Evolutionary conservation across 139 green algal genomes (phyloP).

Genomic region (Chlorella vulgaris): DNA sequence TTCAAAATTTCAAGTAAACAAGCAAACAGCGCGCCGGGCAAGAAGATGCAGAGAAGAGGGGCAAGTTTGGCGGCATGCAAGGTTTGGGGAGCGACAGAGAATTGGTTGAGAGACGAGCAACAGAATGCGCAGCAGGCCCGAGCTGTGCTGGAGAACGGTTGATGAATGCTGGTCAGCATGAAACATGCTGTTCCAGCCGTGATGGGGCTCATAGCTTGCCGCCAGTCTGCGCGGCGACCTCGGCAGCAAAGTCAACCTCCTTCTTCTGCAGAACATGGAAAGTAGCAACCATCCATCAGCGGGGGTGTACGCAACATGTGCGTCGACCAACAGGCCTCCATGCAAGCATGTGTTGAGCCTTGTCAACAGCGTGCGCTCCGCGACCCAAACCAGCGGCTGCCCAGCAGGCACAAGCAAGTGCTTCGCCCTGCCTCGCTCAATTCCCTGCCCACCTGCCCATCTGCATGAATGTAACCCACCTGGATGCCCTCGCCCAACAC

Average conservation of each 20-base stretch:
- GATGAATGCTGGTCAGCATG: no score
- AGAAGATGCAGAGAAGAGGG: background rate
- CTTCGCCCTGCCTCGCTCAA: background rate
- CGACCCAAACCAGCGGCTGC: background rate
- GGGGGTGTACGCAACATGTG: background rate
- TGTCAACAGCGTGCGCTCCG: no score
- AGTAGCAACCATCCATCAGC: background rate
- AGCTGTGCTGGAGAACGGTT: no score
- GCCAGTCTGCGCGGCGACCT: constrained; percentile 90
- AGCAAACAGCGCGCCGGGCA: no score
- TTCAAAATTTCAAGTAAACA: no score
- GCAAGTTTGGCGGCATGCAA: no score
- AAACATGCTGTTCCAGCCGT: no score
- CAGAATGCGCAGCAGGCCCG: background rate
- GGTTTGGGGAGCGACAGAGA: no score
- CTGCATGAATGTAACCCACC: background rate
- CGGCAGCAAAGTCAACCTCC: constrained; percentile 87
- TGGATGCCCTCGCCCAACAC: constrained; percentile 96
- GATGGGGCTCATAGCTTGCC: constrained; percentile 43
- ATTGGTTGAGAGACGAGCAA: no score
- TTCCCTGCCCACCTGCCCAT: no score
- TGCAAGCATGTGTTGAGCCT: no score
- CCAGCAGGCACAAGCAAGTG: background rate
- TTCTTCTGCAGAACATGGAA: constrained; percentile 73
- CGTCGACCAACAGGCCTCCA: no score